Conservation (phyloP, 176 grass and related monocot species). For the Triticum urartu region DNA sequence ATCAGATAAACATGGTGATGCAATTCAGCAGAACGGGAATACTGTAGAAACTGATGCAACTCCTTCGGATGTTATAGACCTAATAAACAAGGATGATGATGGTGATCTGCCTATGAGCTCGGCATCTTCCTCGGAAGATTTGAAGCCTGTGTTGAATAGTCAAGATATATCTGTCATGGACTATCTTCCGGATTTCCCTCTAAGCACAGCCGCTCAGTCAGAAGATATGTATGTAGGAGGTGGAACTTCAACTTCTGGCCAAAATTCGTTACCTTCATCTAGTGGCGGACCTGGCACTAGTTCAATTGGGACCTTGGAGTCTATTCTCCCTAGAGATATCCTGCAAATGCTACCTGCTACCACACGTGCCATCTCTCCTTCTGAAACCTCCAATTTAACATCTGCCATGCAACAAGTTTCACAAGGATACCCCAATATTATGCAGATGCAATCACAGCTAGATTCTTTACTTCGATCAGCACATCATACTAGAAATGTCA, state of each 20-base stretch:
- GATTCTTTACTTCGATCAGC: slow-evolving; percentile 30
- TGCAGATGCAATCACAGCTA: slow-evolving; percentile 30
- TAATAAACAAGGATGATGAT: slow-evolving; percentile 58
- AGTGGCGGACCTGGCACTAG: slow-evolving; percentile 14
- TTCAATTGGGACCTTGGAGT: slow-evolving; percentile 71
- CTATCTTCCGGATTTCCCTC: slow-evolving; percentile 33
- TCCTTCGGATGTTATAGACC: slow-evolving; percentile 55
- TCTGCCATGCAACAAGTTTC: slow-evolving; percentile 22
- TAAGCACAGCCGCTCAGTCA: slow-evolving; percentile 7
- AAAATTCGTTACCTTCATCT: slow-evolving; percentile 31
- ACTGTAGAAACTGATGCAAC: slow-evolving; percentile 32
- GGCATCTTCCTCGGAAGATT: slow-evolving; percentile 51
- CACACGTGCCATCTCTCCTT: slow-evolving; percentile 48
- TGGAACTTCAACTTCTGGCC: slow-evolving; percentile 38
- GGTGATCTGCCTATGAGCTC: slow-evolving; percentile 37
- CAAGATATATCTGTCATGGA: slow-evolving; percentile 40
- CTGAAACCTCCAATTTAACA: slow-evolving; percentile 45
- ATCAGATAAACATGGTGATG: slow-evolving; percentile 39
- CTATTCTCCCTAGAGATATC: slow-evolving; percentile 55
- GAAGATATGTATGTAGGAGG: neutral
- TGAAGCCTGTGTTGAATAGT: slow-evolving; percentile 60
- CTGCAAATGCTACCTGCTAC: slow-evolving; percentile 44
- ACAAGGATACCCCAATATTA: slow-evolving; percentile 29
- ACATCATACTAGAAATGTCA: slow-evolving; percentile 55
- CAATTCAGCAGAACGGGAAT: slow-evolving; percentile 22